Base-by-base conservation (phyloP, 2,329 filamentous ascomycete species). In the Colletotrichum sp. region DNA sequence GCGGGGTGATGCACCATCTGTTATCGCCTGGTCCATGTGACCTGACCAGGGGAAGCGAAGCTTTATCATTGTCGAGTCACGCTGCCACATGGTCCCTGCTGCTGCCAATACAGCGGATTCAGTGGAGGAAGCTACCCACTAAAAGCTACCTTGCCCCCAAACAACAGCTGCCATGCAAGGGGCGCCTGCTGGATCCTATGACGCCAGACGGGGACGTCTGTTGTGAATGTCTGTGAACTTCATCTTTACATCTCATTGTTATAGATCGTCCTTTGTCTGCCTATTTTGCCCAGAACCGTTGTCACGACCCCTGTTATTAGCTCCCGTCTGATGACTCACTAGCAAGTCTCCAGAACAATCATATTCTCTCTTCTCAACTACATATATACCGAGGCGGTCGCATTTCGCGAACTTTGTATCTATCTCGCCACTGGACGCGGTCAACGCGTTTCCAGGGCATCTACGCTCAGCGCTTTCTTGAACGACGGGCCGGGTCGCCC, bases 51-150 rank as follows among this genome's bases (percentile, higher is more conserved):
- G 70, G 64, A 63, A 73, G 28, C 64, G 60, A 76, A 65, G 74
- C 74, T 76, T 52, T 73, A 65, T 73, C 64, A 69, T 18, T 65
- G 63, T 76, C 64, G 70, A 73, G 74, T 76, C 74, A 76, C 70
- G 36, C 59, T 76, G 74, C 74, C 70, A 76, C 74, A 76, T 73
- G 59, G 74, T 69, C 74, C 70, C 70, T 73, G 70, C 73, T 73
- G 59, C 70, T 73, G 65, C 64, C 70, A 73, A 32, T 65, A 64
- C 72, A 75, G 72, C 52, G 72, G 68, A 63, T 63, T 75, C 70
- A 64, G 70, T 44, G 57, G 73, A 76, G 64, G 49, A 30, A 68
- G 69, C 69, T 57, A 68, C 57, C 69, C 70, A 76, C 69, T 24
- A 64, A 73, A 73, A 76, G 70, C 73, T 65, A 34, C 52, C 44